A percentile compares a stretch with the other conserved stretches of the same genome.
Evolutionary conservation across 192 early-diverging fungal species (phyloP).

Genomic region (Backusella liffmaniae): DNA sequence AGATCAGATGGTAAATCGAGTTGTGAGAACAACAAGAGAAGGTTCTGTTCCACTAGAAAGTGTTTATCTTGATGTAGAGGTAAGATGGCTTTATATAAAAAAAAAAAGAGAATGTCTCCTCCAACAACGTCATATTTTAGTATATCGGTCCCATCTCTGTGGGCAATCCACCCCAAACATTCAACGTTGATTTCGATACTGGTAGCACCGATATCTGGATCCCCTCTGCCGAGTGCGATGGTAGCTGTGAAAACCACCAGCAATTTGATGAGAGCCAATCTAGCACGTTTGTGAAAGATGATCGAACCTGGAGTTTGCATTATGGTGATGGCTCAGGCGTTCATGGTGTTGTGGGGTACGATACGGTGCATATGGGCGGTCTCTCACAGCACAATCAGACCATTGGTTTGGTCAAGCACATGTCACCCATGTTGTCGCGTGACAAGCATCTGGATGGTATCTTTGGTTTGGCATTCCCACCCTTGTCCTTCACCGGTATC

Average conservation of each 20-base stretch:
- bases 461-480: constrained; percentile 62
- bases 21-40: background rate
- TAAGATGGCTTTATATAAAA: background rate
- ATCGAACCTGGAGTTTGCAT: constrained; percentile 35
- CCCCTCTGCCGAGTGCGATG: constrained; percentile 32
- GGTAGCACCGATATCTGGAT: constrained; percentile 75
- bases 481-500: constrained; percentile 22
- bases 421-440: constrained; percentile 52
- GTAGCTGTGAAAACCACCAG: constrained; percentile 23
- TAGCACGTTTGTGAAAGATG: constrained; percentile 13
- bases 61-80: constrained; percentile 31
- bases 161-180: constrained; percentile 65
- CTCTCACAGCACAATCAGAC: constrained; percentile 55
- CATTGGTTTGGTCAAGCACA: constrained; percentile 59
- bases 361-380: constrained; percentile 57
- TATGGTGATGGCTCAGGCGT: constrained; percentile 49
- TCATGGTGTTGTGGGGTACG: constrained; percentile 35
- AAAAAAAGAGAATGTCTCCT: too few relatives aligned
- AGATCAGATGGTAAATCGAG: background rate
- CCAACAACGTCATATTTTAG: constrained; percentile 12
- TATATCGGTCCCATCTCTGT: constrained; percentile 56
- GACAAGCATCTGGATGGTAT: constrained; percentile 65
- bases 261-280: constrained; percentile 29
- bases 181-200: constrained; percentile 71
- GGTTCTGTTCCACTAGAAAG: constrained; percentile 10